A percentile compares a stretch with the other conserved stretches of the same genome.
Evolutionary conservation across 345 rosid species (phyloP).

Genomic region (rapeseed (Brassica napus)): Da-Ae NC_063451.1:28984501-28985000

Average conservation of each 20-base stretch:
- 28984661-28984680: conserved; percentile 74
- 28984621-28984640: neutral
- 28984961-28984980: neutral
- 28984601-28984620: conserved; percentile 5
- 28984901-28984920: conserved; percentile 65
- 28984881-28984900: conserved; percentile 58
- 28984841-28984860: conserved; percentile 89
- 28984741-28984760: neutral
- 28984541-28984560: conserved; percentile 39
- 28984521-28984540: conserved; percentile 69
- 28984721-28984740: conserved; percentile 36
- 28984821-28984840: conserved; percentile 80
- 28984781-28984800: conserved; percentile 88
- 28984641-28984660: conserved; percentile 5
- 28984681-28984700: conserved; percentile 77
- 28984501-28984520: conserved; percentile 56
- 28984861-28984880: conserved; percentile 85
- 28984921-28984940: neutral
- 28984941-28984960: neutral
- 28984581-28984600: conserved; percentile 68
- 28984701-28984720: conserved; percentile 92
- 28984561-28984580: conserved; percentile 59
- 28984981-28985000: neutral
- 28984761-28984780: neutral
- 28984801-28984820: conserved; percentile 96